Conservation (phyloP, 192 early-diverging fungal species). For the Backusella luteola region DNA sequence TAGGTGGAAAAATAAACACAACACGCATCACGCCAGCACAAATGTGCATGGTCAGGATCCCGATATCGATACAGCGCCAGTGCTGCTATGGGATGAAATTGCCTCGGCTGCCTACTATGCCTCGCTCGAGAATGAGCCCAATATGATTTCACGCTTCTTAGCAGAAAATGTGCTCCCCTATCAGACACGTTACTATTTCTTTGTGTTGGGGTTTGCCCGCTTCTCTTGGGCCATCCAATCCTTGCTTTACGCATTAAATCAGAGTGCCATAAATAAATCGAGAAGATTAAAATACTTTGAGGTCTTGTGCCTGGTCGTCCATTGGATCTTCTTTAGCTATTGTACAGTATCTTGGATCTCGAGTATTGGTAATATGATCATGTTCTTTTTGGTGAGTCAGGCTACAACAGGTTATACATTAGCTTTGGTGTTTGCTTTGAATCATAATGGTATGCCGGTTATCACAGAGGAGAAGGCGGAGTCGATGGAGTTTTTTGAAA, state of each 20-base stretch:
- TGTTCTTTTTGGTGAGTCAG: conserved; percentile 68
- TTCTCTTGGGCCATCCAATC: conserved; percentile 73
- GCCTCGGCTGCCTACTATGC: conserved; percentile 52
- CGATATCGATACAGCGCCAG: conserved; percentile 81
- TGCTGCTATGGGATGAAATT: conserved; percentile 72
- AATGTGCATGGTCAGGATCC: conserved; percentile 84
- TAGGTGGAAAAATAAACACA: conserved; percentile 89
- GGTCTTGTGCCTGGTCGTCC: conserved; percentile 50
- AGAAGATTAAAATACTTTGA: conserved; percentile 49
- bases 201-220: conserved; percentile 68
- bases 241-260: conserved; percentile 50
- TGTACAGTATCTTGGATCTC: conserved; percentile 43
- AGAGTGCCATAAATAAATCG: conserved; percentile 47
- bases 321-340: conserved; percentile 69
- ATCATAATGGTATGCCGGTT: conserved; percentile 85
- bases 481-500: conserved; percentile 70
- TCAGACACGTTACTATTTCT: conserved; percentile 66
- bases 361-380: conserved; percentile 36
- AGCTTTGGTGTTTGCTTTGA: conserved; percentile 74
- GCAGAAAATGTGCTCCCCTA: conserved; percentile 44
- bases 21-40: conserved; percentile 79
- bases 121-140: conserved; percentile 44
- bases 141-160: conserved; percentile 57
- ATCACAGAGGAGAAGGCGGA: conserved; percentile 61
- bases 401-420: conserved; percentile 67